Conservation (phyloP, 139 green algal genomes). For the Penium margaritaceum region DNA sequence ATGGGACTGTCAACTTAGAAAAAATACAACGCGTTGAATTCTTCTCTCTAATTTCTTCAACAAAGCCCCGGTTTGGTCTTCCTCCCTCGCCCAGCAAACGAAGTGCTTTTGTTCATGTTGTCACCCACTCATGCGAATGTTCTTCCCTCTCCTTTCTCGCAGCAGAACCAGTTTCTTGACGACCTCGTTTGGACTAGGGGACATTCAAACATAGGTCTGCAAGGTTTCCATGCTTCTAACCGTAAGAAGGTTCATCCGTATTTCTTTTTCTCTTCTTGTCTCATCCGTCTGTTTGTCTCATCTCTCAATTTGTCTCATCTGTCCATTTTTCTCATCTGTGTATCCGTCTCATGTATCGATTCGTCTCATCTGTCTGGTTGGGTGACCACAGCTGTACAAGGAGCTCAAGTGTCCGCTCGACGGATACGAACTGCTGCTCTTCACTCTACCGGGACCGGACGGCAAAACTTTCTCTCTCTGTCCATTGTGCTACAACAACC, state of each 20-base stretch:
- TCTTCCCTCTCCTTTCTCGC: no score
- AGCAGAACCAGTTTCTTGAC: no score
- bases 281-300: no score
- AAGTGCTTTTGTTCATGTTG: no score
- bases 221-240: background rate
- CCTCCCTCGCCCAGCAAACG: constrained; percentile 5
- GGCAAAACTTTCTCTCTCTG: constrained; percentile 76
- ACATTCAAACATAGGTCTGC: no score
- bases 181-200: no score
- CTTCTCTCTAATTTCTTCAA: no score
- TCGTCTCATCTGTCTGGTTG: background rate
- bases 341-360: background rate
- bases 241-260: background rate
- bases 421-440: constrained; percentile 82
- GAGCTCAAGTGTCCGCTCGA: constrained; percentile 70
- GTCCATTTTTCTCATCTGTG: background rate
- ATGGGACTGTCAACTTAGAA: no score
- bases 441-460: constrained; percentile 64
- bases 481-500: constrained; percentile 81
- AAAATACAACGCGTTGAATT: no score
- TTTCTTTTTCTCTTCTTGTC: constrained; percentile 22
- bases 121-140: no score
- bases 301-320: no score
- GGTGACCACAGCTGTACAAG: constrained; percentile 64
- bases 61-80: no score